Evolutionary conservation across 108 stramenopile genomes (phyloP).

Genomic region (Cyclotella kingstonii): DNA sequence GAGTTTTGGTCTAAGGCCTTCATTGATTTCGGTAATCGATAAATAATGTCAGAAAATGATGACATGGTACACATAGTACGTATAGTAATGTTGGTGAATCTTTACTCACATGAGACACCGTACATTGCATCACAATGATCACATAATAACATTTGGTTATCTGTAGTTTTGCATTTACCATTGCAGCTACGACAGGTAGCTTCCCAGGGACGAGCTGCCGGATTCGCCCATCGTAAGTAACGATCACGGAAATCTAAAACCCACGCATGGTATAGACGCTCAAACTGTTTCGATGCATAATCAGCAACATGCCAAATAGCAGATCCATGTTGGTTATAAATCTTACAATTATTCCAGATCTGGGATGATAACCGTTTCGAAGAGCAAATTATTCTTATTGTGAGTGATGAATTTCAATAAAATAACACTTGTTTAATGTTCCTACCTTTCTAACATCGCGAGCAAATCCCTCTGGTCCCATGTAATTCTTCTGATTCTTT

Average conservation of each 20-base stretch:
- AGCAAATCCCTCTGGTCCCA: slow-evolving; percentile 79
- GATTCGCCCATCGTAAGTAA: slow-evolving; percentile 81
- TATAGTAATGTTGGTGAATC: not conserved
- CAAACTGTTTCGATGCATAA: slow-evolving; percentile 91
- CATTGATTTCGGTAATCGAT: not conserved
- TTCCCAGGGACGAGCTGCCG: slow-evolving; percentile 88
- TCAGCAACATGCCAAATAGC: slow-evolving; percentile 93
- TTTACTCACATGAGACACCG: slow-evolving; percentile 52
- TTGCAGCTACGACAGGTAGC: slow-evolving; percentile 68
- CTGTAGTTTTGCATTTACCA: slow-evolving; percentile 67
- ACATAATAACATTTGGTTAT: slow-evolving; percentile 73
- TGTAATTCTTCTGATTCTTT: slow-evolving; percentile 54
- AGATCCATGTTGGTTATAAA: slow-evolving; percentile 86
- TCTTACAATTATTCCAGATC: slow-evolving; percentile 91
- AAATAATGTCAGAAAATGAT: not conserved
- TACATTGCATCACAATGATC: slow-evolving; percentile 91
- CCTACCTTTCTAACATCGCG: slow-evolving; percentile 83
- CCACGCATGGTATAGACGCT: slow-evolving; percentile 90
- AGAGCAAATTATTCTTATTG: no score
- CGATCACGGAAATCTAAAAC: slow-evolving; percentile 83
- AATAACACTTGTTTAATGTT: slow-evolving; percentile 1
- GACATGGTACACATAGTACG: no score
- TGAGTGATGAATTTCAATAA: no score
- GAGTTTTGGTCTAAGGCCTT: slow-evolving; percentile 57
- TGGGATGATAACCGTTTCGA: slow-evolving; percentile 16